Base-by-base conservation (phyloP, 768 basidiomycete species). In the Lactifluus subvellereus region DNA sequence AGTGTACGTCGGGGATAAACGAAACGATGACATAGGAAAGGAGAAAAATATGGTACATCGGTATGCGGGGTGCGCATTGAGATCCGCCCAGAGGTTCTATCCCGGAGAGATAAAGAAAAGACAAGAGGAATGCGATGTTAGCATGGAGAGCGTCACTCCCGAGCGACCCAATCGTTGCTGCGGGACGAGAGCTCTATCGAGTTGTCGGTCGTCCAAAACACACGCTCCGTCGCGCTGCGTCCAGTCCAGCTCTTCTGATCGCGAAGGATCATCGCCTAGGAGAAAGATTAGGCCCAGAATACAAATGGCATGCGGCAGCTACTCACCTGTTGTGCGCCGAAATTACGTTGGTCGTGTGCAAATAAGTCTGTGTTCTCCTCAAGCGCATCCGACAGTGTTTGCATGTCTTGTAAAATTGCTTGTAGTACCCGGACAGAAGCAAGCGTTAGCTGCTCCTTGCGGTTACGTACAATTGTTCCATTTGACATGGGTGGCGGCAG, bases 241-340 rank as follows among this genome's bases (percentile, higher is more conserved):
- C 86, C 85, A 66, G 87, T 97, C 96, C 96, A 98, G 71, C 89
- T 89, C 74, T 93, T 94, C 73, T 99, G 97, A 71, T 95, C 91
- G 30, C 96, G 83, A 13, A 99, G 78, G 60, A 98, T 93, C 87
- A 97, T 95, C 18, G 96, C 96, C 91, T 96, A 48, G 66, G 32
- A 56, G 43, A 57, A 16, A 27, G 8, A 20, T 54, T 22, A 50
- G 63, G 51, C 27, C 49, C 6, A 48, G 5, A 10, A 51, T 27
- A 11, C 22, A 30, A 22, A 16, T 61, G 64, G 47, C 22, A 27
- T 33, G 14, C 48, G 37, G 52, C 58, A 33, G 57, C 8, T 10
- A 74, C 78, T 60, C 66, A 93, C 93, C 86, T 97, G 97, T 73
- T 99, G 97, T 60, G 97, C 95, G 59, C 93, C 94, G 74, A 94